Evolutionary conservation across 164 flowering plant species (phyloP).

Genomic region (Saururus chinensis): DNA sequence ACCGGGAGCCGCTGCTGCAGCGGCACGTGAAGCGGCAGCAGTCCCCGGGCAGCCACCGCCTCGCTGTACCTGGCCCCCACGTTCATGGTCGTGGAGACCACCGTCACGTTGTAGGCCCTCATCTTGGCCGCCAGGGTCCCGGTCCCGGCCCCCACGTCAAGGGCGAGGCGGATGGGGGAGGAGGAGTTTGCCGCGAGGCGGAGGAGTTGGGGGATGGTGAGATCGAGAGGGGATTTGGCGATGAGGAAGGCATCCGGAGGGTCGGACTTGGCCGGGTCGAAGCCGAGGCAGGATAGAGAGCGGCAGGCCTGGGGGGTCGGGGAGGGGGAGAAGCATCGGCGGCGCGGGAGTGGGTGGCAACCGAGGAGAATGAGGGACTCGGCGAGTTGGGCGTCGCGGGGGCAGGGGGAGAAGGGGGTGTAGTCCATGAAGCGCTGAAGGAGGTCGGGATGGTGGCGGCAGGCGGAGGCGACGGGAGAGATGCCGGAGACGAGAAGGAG

Average conservation of each 20-base stretch:
- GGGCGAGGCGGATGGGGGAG: slow-evolving; percentile 47
- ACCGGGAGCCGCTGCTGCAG: slow-evolving; percentile 88
- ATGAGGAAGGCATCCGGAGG: slow-evolving; percentile 22
- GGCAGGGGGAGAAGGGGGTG: slow-evolving; percentile 66
- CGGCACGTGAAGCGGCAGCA: slow-evolving; percentile 76
- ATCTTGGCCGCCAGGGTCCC: slow-evolving; percentile 77
- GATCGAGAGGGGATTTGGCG: slow-evolving; percentile 35
- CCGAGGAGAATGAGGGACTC: slow-evolving; percentile 78
- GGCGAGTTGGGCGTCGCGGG: slow-evolving; percentile 42
- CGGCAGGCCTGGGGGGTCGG: slow-evolving; percentile 14
- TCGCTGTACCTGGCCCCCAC: slow-evolving; percentile 67
- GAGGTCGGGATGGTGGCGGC: slow-evolving; percentile 64
- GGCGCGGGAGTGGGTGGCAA: slow-evolving; percentile 92
- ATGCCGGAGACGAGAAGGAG: slow-evolving; percentile 63
- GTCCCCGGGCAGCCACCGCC: slow-evolving; percentile 63
- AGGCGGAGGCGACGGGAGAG: slow-evolving; percentile 77
- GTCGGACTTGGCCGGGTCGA: slow-evolving; percentile 34
- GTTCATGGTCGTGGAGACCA: slow-evolving; percentile 81
- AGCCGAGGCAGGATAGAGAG: slow-evolving; percentile 43
- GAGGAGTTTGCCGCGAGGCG: slow-evolving; percentile 5
- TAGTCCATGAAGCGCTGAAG: slow-evolving; percentile 77
- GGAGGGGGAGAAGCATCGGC: slow-evolving; percentile 68
- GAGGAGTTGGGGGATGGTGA: slow-evolving; percentile 23
- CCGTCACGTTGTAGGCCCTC: slow-evolving; percentile 63
- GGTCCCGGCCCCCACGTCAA: slow-evolving; percentile 89